phyloP scores from a whole-genome alignment of 1,139 yeast species.

The Diutina neorugosa region DNA sequence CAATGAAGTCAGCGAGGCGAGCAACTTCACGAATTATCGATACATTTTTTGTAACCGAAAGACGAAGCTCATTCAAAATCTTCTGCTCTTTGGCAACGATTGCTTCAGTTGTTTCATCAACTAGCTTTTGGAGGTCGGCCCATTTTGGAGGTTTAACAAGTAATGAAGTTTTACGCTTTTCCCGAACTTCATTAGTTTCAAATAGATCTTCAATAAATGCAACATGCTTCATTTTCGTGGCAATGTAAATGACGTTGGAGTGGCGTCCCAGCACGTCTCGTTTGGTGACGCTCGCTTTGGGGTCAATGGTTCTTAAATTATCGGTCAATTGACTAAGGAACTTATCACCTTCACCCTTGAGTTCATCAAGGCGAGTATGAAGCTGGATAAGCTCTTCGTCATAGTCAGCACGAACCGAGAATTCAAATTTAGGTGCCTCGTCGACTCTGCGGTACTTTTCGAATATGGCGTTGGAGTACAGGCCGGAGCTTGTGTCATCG shows the following conservation, averaged over 20 bases:
- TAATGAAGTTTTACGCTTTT: conserved; percentile 18
- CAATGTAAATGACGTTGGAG: conserved; percentile 21
- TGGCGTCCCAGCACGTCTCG: conserved; percentile 21
- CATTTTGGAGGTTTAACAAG: conserved; percentile 22
- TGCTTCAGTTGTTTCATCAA: conserved; percentile 15
- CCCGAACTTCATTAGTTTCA: conserved; percentile 13
- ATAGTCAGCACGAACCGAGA: conserved; percentile 20
- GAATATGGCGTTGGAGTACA: neutral
- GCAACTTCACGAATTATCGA: conserved; percentile 33
- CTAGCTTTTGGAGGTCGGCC: conserved; percentile 18
- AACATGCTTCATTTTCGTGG: conserved; percentile 21
- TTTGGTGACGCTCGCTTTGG: conserved; percentile 16
- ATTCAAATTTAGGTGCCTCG: conserved; percentile 7
- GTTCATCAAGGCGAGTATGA: conserved; percentile 22
- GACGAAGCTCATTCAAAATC: conserved; percentile 31
- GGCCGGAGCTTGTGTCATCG: neutral
- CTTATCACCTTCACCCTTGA: conserved; percentile 15
- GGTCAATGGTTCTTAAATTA: conserved; percentile 16
- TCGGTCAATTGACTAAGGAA: conserved; percentile 13
- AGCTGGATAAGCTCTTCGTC: conserved; percentile 14
- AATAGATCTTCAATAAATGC: conserved; percentile 7
- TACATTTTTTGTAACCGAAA: conserved; percentile 23
- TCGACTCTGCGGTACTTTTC: neutral
- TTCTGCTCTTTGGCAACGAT: conserved; percentile 30
- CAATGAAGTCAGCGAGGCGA: conserved; percentile 50